A percentile compares a stretch with the other conserved stretches of the same genome.
These are phyloP conservation scores for Mortierella sp. DNA, from an alignment of 371 early-diverging fungal genomes.

Conservation along the genomic window DNA sequence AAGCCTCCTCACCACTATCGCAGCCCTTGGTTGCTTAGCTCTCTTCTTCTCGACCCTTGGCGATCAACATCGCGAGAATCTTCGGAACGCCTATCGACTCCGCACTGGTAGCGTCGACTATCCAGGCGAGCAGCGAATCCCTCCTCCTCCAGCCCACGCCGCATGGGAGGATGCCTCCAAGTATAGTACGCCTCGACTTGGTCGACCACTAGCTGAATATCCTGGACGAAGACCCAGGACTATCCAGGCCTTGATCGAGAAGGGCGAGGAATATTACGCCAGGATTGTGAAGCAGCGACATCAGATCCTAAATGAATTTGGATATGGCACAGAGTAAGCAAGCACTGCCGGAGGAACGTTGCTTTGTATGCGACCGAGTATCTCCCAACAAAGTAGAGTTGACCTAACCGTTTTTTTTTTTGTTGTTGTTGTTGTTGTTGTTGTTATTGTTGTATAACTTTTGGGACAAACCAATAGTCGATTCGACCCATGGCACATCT, in stretches of 20 bases:
- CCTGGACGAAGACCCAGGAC: conserved; percentile 35
- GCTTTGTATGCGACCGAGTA: too few relatives aligned
- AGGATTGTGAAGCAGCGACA: conserved; percentile 36
- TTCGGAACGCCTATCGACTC: too few relatives aligned
- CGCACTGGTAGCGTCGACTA: background rate
- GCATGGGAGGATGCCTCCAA: conserved; percentile 28
- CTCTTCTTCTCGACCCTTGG: conserved; percentile 30
- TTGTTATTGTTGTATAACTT: too few relatives aligned
- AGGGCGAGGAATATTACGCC: conserved; percentile 26
- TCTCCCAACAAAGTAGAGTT: too few relatives aligned
- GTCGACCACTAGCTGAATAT: conserved; percentile 20
- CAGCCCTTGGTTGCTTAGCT: conserved; percentile 30
- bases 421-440: too few relatives aligned
- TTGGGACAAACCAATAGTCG: conserved; percentile 3
- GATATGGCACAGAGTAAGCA: conserved; percentile 36
- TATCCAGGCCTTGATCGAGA: conserved; percentile 33
- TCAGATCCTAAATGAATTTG: background rate
- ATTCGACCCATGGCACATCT: conserved; percentile 26
- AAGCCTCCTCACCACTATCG: conserved; percentile 30
- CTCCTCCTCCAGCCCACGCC: background rate
- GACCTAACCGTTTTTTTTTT: too few relatives aligned
- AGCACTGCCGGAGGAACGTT: too few relatives aligned
- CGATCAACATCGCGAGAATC: too few relatives aligned
- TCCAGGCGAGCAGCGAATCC: background rate
- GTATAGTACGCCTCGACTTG: conserved; percentile 7